phyloP scores from a whole-genome alignment of 345 rosid genomes.

The Toxicodendron radicans region DNA sequence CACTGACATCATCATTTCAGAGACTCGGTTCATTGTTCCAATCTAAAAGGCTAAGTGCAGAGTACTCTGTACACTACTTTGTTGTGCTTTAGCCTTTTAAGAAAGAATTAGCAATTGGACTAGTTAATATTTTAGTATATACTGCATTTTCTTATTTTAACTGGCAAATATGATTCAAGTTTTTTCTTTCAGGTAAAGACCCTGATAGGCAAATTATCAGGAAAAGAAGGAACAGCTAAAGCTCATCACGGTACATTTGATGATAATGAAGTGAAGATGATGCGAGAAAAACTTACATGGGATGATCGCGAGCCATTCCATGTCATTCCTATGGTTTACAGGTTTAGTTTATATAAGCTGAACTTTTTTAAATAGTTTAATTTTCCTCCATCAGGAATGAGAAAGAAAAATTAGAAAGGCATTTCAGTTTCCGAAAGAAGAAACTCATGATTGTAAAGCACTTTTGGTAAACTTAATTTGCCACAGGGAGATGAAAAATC shows the following conservation, averaged over 20 bases:
- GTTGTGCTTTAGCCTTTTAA: no score
- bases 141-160: neutral
- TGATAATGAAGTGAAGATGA: slow-evolving; percentile 28
- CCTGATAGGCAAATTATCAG: slow-evolving; percentile 31
- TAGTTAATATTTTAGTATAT: no score
- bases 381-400: neutral
- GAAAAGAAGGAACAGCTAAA: slow-evolving; percentile 38
- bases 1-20: no score
- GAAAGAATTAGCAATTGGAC: no score
- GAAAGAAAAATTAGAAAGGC: neutral
- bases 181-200: slow-evolving; percentile 30
- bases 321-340: slow-evolving; percentile 31
- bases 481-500: slow-evolving; percentile 36
- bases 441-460: no score
- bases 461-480: neutral
- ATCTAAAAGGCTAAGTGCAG: no score
- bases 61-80: no score
- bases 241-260: slow-evolving; percentile 38
- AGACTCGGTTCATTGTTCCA: no score
- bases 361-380: no score
- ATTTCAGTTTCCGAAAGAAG: no score
- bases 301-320: slow-evolving; percentile 24
- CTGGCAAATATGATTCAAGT: neutral
- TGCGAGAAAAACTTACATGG: slow-evolving; percentile 34
- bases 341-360: no score